Percentiles rank a stretch among this genome's conserved stretches.
Evolutionary conservation across 2,329 filamentous ascomycete species (phyloP).

Genomic region (Neopestalotiopsis rosae): DNA sequence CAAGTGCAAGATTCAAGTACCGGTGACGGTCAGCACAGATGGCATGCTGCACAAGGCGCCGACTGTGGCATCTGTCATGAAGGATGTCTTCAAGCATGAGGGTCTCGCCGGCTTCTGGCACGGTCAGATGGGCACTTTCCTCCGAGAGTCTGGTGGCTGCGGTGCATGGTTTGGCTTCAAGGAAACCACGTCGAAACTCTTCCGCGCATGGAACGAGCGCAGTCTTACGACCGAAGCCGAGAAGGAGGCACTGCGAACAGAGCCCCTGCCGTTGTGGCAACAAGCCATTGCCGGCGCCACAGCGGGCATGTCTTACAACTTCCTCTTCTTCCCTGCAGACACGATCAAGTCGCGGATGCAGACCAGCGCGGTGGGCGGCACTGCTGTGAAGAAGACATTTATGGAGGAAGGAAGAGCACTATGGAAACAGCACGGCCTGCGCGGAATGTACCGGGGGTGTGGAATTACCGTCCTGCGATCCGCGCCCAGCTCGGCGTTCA

Average conservation of each 20-base stretch:
- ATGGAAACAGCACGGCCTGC: slow-evolving; percentile 83
- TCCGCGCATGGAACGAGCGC: slow-evolving; percentile 63
- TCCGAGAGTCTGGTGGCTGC: slow-evolving; percentile 90
- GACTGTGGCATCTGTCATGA: slow-evolving; percentile 73
- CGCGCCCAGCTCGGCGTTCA: slow-evolving; percentile 95
- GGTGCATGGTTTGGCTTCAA: slow-evolving; percentile 96
- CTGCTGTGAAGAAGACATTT: slow-evolving; percentile 66
- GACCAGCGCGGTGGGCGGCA: slow-evolving; percentile 73
- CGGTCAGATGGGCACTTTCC: slow-evolving; percentile 89
- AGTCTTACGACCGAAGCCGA: slow-evolving; percentile 44
- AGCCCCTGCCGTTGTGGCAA: slow-evolving; percentile 78
- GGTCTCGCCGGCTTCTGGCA: slow-evolving; percentile 92
- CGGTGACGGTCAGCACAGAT: slow-evolving; percentile 41
- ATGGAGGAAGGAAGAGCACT: slow-evolving; percentile 71
- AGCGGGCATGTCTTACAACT: slow-evolving; percentile 94
- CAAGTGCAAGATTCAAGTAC: slow-evolving; percentile 98
- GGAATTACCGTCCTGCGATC: slow-evolving; percentile 89
- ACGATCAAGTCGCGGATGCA: slow-evolving; percentile 98
- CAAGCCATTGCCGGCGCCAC: slow-evolving; percentile 86
- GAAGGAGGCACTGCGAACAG: slow-evolving; percentile 46
- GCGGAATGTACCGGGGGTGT: slow-evolving; percentile 89
- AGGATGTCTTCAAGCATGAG: slow-evolving; percentile 80
- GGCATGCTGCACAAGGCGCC: slow-evolving; percentile 53
- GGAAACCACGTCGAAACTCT: slow-evolving; percentile 76
- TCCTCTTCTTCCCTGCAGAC: slow-evolving; percentile 95